phyloP scores from a whole-genome alignment of 495 filamentous ascomycete species.

The Cetradonia linearis region DNA sequence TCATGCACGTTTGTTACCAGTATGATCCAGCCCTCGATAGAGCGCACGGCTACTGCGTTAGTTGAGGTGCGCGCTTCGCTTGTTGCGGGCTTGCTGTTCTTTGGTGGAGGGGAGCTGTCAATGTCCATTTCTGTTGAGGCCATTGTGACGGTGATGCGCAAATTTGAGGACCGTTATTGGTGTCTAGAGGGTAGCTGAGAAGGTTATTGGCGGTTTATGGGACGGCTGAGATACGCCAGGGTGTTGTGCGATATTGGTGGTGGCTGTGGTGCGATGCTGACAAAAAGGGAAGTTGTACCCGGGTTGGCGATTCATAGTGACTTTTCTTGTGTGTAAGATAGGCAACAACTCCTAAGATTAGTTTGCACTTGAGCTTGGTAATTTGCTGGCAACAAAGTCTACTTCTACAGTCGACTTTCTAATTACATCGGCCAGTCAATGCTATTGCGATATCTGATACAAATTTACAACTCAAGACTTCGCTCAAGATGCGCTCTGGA shows the following conservation, averaged over 20 bases:
- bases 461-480: too few species aligned
- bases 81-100: conserved; percentile 46
- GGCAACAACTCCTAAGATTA: too few species aligned
- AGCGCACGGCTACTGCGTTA: conserved; percentile 85
- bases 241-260: neutral
- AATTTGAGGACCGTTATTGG: neutral
- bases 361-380: neutral
- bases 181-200: neutral
- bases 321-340: too few species aligned
- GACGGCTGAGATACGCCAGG: neutral
- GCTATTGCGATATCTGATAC: too few species aligned
- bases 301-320: neutral
- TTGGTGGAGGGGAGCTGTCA: conserved; percentile 42
- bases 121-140: conserved; percentile 71
- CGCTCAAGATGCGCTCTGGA: neutral
- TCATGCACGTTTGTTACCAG: conserved; percentile 96
- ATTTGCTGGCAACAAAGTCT: neutral
- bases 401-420: neutral
- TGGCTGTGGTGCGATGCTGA: neutral
- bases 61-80: conserved; percentile 61
- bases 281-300: neutral
- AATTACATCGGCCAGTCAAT: neutral
- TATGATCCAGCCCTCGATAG: conserved; percentile 98
- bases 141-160: conserved; percentile 35
- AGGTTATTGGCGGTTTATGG: neutral